Evolutionary conservation across 768 basidiomycete genomes (phyloP), one percentile per base, ranked within the genome.

Genomic region (Termitomyces sp.): DNA sequence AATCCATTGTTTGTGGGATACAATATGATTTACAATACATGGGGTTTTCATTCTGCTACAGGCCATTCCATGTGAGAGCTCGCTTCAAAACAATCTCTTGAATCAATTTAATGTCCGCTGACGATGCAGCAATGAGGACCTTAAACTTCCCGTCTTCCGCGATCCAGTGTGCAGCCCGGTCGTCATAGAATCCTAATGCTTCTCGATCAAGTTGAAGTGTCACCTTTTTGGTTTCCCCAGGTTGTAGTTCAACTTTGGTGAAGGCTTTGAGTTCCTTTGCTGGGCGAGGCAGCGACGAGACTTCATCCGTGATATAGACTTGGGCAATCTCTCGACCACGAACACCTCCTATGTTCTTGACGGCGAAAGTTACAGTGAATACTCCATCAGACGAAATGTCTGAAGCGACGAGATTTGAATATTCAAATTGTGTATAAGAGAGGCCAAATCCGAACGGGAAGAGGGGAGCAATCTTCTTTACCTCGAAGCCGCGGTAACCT

Each of bases 371-470:
- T 3, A 80, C 69, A 0, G 67, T 67, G 61, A 79, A 79, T 3
- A 67, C 61, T 10, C 75, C 67, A 16, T 68, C 63, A 13, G 68
- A 52, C 14, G 70, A 74, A 57, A 76, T 65, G 40, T 63, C 48
- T 0, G 74, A 71, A 40, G 72, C 63, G 20, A 64, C 51, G 49
- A 84, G 70, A 50, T 71, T 65, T 14, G 78, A 73, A 63, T 83
- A 80, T n/a, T 76, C 70, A 67, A 85, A 86, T 8, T 74, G 72
- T 9, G 86, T 78, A 68, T 86, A 86, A 0, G 81, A 82, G 20
- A 87, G 76, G 18, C 86, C 86, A 64, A 72, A 75, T 48, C 83
- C 82, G 65, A 85, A 84, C 10, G 80, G 74, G 66, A 82, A 84
- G 24, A 79, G 71, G 18, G 83, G 76, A 10, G 70, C 64, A 33